Percentiles rank a stretch among this genome's conserved stretches.
Evolutionary conservation across 1,139 yeast species (phyloP).

Genomic region (Diutina catenulata): DNA sequence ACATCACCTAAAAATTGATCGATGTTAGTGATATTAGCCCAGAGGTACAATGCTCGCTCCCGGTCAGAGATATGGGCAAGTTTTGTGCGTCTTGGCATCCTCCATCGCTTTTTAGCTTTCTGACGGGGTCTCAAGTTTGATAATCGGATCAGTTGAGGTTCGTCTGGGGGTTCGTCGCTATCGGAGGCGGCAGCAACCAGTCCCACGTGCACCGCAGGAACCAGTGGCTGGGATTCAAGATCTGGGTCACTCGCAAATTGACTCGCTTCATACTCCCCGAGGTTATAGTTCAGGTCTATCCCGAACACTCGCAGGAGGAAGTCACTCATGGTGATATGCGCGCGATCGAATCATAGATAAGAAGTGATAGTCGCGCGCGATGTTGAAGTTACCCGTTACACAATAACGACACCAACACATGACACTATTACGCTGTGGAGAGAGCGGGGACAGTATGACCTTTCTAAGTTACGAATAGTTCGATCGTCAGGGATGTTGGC

Average conservation of each 20-base stretch:
- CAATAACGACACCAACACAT: no score
- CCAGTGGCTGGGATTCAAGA: neutral
- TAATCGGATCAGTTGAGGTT: no score
- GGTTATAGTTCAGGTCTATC: neutral
- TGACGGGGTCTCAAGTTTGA: no score
- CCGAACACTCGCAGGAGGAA: slow-evolving; percentile 5
- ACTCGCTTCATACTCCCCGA: neutral
- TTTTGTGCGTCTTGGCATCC: no score
- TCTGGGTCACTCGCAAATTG: neutral
- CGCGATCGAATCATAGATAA: neutral
- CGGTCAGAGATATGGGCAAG: slow-evolving; percentile 12
- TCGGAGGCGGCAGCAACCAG: no score
- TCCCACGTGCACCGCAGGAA: slow-evolving; percentile 1
- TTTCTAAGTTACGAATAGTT: no score
- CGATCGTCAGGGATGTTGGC: no score
- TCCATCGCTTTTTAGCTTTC: no score
- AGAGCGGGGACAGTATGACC: no score
- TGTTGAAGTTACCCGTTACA: no score
- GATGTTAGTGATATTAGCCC: slow-evolving; percentile 92
- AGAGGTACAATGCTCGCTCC: slow-evolving; percentile 82
- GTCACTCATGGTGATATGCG: slow-evolving; percentile 2
- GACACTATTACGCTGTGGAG: no score
- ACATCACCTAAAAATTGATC: slow-evolving; percentile 78
- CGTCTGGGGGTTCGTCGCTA: no score
- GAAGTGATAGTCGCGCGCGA: neutral